Evolutionary conservation across 139 green algal species (phyloP).

Genomic region (Micractinium conductrix): DNA sequence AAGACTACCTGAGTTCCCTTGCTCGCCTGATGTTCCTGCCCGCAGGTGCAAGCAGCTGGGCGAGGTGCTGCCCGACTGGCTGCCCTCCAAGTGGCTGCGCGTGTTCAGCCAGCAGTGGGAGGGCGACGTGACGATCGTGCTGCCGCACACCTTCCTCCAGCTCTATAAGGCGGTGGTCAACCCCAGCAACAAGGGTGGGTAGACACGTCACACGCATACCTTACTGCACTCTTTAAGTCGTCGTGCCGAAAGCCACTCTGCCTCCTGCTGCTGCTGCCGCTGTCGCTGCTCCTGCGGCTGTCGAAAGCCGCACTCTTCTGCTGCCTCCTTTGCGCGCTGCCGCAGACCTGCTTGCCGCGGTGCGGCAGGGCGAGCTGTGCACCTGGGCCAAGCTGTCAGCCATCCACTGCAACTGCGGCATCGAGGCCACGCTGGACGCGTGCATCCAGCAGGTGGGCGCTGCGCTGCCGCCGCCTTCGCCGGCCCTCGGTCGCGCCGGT

Average conservation of each 20-base stretch:
- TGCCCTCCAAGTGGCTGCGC: conserved; percentile 68
- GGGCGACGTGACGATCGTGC: conserved; percentile 92
- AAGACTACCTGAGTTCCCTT: neutral
- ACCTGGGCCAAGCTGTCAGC: conserved; percentile 89
- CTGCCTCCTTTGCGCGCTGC: neutral
- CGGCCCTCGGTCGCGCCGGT: too few species aligned
- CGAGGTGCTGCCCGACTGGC: conserved; percentile 75
- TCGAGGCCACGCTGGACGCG: conserved; percentile 89
- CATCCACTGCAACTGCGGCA: conserved; percentile 91
- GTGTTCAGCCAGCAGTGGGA: conserved; percentile 91
- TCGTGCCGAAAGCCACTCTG: too few species aligned
- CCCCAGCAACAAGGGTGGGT: conserved; percentile 59
- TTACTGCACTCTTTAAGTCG: too few species aligned
- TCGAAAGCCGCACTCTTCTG: too few species aligned
- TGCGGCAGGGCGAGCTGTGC: conserved; percentile 71
- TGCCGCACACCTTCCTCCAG: conserved; percentile 72
- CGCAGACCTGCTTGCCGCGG: conserved; percentile 39
- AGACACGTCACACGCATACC: too few species aligned
- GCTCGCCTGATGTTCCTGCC: neutral
- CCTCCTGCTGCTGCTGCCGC: neutral
- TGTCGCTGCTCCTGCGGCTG: neutral
- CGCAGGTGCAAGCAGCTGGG: conserved; percentile 78
- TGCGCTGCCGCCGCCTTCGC: too few species aligned
- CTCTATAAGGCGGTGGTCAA: conserved; percentile 82
- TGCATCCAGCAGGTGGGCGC: conserved; percentile 71